Conservation (phyloP, 2,329 filamentous ascomycete species). For the Sporothrix phasma region DNA sequence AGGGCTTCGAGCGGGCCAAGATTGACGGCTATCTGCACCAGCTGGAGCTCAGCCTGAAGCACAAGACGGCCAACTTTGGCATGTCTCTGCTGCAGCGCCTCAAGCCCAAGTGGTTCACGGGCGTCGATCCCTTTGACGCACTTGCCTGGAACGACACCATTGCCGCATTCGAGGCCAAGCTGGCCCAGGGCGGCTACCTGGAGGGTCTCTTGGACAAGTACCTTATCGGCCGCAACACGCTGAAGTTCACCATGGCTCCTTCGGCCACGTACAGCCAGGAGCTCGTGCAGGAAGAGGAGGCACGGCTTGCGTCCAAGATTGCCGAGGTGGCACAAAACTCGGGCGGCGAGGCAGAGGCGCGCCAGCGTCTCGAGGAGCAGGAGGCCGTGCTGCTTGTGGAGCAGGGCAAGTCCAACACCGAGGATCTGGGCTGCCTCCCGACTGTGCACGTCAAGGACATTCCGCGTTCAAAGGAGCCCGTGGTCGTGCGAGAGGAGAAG, state of each 20-base stretch:
- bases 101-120: slow-evolving; percentile 91
- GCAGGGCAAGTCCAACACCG: slow-evolving; percentile 72
- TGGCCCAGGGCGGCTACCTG: slow-evolving; percentile 68
- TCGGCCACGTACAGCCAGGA: slow-evolving; percentile 65
- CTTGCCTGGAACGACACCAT: slow-evolving; percentile 89
- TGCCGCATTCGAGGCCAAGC: slow-evolving; percentile 65
- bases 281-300: slow-evolving; percentile 65
- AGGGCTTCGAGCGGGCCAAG: slow-evolving; percentile 81
- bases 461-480: slow-evolving; percentile 59
- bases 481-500: slow-evolving; percentile 52
- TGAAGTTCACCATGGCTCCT: slow-evolving; percentile 92
- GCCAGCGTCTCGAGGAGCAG: slow-evolving; percentile 58
- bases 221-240: slow-evolving; percentile 71
- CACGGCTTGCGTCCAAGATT: slow-evolving; percentile 66
- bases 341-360: slow-evolving; percentile 54
- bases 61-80: slow-evolving; percentile 93
- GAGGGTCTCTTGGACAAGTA: slow-evolving; percentile 84
- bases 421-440: slow-evolving; percentile 80
- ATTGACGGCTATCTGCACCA: slow-evolving; percentile 92
- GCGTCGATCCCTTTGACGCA: slow-evolving; percentile 82
- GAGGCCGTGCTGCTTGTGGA: slow-evolving; percentile 73
- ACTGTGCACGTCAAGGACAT: slow-evolving; percentile 86
- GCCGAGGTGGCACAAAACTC: slow-evolving; percentile 56
- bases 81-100: slow-evolving; percentile 82
- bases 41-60: slow-evolving; percentile 82